Conservation (phyloP, 306 rosid species). For the Pueraria montana region DNA sequence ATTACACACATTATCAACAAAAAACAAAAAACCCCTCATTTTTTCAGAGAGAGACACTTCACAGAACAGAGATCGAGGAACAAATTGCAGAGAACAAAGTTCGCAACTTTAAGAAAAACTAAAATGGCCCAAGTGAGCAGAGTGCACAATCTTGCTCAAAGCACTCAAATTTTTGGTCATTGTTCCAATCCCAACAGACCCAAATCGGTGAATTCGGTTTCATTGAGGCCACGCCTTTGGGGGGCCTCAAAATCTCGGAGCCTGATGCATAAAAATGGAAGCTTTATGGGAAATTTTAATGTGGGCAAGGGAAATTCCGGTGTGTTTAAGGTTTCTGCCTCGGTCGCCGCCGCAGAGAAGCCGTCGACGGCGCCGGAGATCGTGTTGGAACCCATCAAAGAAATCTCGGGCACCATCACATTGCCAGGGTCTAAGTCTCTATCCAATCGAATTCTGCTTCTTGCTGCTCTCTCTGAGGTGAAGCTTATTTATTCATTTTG, state of each 20-base stretch:
- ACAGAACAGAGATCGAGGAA: background rate
- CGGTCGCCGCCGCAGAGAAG: conserved; percentile 80
- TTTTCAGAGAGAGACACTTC: background rate
- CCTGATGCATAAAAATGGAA: conserved; percentile 57
- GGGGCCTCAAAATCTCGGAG: conserved; percentile 59
- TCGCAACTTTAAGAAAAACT: conserved; percentile 27
- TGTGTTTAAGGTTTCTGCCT: conserved; percentile 63
- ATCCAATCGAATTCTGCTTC: conserved; percentile 91
- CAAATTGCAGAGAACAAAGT: conserved; percentile 11
- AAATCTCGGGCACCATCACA: conserved; percentile 81
- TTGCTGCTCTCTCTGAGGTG: conserved; percentile 99
- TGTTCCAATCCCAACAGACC: conserved; percentile 61
- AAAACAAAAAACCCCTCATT: background rate
- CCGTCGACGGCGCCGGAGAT: conserved; percentile 84
- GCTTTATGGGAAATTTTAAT: conserved; percentile 35
- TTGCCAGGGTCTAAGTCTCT: conserved; percentile 98
- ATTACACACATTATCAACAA: background rate
- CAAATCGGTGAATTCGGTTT: conserved; percentile 62
- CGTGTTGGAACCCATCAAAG: conserved; percentile 89
- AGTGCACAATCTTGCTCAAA: conserved; percentile 75
- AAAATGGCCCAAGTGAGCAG: conserved; percentile 81
- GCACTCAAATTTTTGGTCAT: conserved; percentile 56
- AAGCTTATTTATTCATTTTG: conserved; percentile 5
- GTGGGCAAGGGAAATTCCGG: conserved; percentile 45
- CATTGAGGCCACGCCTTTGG: conserved; percentile 63